A percentile compares a stretch with the other conserved stretches of the same genome.
These are phyloP conservation scores for Haemoproteus tartakovskyi DNA, from an alignment of 169 alveolate genomes.

Conservation along the genomic window DNA sequence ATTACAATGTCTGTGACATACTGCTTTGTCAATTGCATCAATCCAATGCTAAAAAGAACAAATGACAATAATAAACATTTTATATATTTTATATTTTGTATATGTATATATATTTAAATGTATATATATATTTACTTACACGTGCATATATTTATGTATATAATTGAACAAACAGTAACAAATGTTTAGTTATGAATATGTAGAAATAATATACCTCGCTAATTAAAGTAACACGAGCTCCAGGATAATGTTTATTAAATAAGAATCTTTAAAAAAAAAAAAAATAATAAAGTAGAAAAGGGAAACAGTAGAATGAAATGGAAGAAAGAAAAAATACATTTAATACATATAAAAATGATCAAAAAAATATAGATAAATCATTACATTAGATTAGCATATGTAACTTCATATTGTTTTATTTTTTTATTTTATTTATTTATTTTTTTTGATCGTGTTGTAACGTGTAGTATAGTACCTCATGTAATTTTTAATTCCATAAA, in stretches of 20 bases:
- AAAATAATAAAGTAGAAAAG: background rate
- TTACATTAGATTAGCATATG: no score
- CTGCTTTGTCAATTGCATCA: conserved; percentile 41
- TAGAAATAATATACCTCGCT: conserved; percentile 31
- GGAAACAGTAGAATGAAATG: background rate
- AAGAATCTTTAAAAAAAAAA: background rate
- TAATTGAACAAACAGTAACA: no score
- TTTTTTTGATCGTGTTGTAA: no score
- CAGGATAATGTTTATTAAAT: conserved; percentile 55
- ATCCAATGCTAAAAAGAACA: conserved; percentile 53
- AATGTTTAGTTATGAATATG: no score
- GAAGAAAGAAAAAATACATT: background rate
- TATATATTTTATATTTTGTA: background rate
- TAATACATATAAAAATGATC: no score
- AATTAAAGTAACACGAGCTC: conserved; percentile 47
- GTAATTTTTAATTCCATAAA: conserved; percentile 42
- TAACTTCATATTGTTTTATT: no score
- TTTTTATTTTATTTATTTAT: no score
- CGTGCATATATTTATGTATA: no score
- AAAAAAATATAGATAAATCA: no score
- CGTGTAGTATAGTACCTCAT: no score
- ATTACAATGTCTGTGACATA: conserved; percentile 40
- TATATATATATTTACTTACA: background rate
- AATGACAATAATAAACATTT: background rate
- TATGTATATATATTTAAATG: background rate